These are phyloP conservation scores for Cyberlindnera mycetangii DNA, from an alignment of 805 yeast genomes.

Conservation along the genomic window DNA sequence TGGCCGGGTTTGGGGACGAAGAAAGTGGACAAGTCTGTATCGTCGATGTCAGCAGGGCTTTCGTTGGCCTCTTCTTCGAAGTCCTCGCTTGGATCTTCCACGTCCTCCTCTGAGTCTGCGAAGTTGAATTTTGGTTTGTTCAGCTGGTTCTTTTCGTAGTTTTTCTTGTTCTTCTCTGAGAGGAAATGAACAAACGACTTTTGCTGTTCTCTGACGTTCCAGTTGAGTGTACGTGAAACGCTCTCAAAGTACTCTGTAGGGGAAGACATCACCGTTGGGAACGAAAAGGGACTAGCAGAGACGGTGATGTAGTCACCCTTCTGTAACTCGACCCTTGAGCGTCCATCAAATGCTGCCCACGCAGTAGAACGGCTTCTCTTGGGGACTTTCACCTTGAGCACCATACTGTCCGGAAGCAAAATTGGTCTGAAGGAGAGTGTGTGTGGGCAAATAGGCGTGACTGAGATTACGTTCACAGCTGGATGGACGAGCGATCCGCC, in stretches of 20 bases:
- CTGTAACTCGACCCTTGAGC: slow-evolving; percentile 73
- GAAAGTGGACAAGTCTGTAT: slow-evolving; percentile 24
- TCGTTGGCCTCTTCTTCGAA: slow-evolving; percentile 22
- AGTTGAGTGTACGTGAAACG: slow-evolving; percentile 80
- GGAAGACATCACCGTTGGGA: slow-evolving; percentile 84
- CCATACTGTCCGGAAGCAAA: slow-evolving; percentile 90
- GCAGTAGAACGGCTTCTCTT: slow-evolving; percentile 82
- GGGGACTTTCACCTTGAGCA: slow-evolving; percentile 78
- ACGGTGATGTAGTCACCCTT: slow-evolving; percentile 86
- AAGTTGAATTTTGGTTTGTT: slow-evolving; percentile 26
- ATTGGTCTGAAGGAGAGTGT: slow-evolving; percentile 91
- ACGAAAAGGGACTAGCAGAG: slow-evolving; percentile 84
- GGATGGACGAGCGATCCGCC: slow-evolving; percentile 96
- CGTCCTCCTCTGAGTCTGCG: slow-evolving; percentile 24
- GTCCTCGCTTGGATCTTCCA: slow-evolving; percentile 21
- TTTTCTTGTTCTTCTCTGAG: slow-evolving; percentile 52
- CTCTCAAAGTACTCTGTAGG: slow-evolving; percentile 79
- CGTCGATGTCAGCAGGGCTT: slow-evolving; percentile 30
- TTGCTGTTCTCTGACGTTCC: slow-evolving; percentile 91
- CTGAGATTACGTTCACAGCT: slow-evolving; percentile 85
- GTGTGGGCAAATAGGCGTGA: slow-evolving; percentile 96
- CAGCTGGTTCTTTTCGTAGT: slow-evolving; percentile 33
- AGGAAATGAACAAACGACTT: slow-evolving; percentile 68
- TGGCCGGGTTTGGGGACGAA: slow-evolving; percentile 28
- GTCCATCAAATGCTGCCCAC: slow-evolving; percentile 96